Evolutionary conservation across 2,329 filamentous ascomycete species (phyloP), one percentile per base, ranked within the genome.

Genomic region (Colletotrichum spaethianum): DNA sequence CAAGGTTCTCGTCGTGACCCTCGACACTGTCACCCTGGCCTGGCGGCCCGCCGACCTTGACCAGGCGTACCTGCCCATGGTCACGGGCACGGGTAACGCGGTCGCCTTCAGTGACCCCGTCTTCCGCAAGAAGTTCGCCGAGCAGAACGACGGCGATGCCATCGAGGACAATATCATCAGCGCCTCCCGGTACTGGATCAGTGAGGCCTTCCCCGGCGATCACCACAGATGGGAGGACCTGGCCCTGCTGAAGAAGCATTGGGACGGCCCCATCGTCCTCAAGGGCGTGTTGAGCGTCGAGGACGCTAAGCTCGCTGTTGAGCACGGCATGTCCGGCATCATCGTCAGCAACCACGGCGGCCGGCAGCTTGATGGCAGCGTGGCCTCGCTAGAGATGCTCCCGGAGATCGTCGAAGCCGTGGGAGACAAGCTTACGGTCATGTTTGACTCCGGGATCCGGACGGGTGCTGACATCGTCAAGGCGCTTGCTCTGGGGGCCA

Each of bases 21-120:
- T 94, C 0, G 93, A 95, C 79, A 94, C 92, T 0, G 93, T 90
- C 80, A 86, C 87, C 16, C 84, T 94, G 44, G 88, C 87, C 0
- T 95, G 92, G 92, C 85, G 93, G 46, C 92, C 92, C 0, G 85
- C 84, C 0, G 92, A 94, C 77, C 85, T 94, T 5, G 92, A 93
- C 74, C 85, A 86, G 18, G 88, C 84, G 3, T 92, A 89, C 75
- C 76, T 90, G 0, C 88, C 91, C 0, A 93, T 93, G 74, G 81
- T 90, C 36, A 85, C 82, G 48, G 88, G 89, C 0, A 79, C 88
- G 12, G 92, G 92, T 2, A 87, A 89, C 62, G 84, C 87, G 55
- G 85, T 91, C 2, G 92, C 91, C 1, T 91, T 94, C 74, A 86
- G 86, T 1, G 92, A 94, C 77, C 91, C 92, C 0, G 90, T 91